Evolutionary conservation across 2,329 filamentous ascomycete genomes (phyloP).

Genomic region (Fusarium chaquense): DNA sequence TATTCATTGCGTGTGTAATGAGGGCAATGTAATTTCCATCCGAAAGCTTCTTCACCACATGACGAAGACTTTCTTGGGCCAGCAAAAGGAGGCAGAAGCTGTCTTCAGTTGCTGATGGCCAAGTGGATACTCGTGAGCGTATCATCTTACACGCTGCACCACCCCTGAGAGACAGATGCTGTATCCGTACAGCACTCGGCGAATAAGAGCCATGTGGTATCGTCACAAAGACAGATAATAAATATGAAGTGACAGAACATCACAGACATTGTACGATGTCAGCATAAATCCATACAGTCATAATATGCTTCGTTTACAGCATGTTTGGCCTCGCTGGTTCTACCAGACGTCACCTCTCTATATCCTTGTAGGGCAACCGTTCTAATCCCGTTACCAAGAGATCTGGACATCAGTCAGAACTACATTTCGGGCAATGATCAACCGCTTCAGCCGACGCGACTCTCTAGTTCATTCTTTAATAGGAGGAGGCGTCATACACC

Average conservation of each 20-base stretch:
- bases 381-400: constrained; percentile 15
- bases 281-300: not conserved
- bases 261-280: not conserved
- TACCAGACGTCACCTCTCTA: not conserved
- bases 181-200: not conserved
- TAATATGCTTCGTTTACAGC: too few species aligned
- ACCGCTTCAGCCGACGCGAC: constrained; percentile 14
- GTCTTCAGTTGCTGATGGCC: constrained; percentile 5
- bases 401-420: constrained; percentile 3
- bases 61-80: not conserved
- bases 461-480: constrained; percentile 6
- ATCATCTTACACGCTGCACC: constrained; percentile 34
- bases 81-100: constrained; percentile 12
- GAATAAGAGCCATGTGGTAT: not conserved
- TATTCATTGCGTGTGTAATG: not conserved
- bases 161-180: not conserved
- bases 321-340: not conserved
- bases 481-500: constrained; percentile 25
- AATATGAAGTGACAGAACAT: not conserved
- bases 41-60: not conserved
- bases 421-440: not conserved
- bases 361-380: constrained; percentile 1
- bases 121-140: constrained; percentile 22
- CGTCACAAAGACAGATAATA: not conserved
- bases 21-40: not conserved